Evolutionary conservation across 2,329 filamentous ascomycete genomes (phyloP).

Genomic region (Stenocarpella maydis): DNA sequence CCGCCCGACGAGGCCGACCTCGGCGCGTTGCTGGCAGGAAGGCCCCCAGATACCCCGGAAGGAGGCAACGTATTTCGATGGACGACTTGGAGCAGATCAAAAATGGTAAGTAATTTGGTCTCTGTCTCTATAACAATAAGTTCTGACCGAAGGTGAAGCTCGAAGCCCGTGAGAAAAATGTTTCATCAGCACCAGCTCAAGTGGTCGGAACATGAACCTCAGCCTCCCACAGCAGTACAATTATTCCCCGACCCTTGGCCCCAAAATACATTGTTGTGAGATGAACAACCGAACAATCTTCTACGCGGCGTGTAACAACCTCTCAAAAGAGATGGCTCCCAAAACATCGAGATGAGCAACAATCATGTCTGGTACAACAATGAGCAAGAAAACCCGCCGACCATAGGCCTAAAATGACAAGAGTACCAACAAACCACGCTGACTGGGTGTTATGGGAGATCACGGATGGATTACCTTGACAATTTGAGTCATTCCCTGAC

Average conservation of each 20-base stretch:
- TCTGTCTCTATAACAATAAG: conserved; percentile 1
- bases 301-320: conserved; percentile 27
- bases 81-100: background rate
- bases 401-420: conserved; percentile 5
- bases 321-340: conserved; percentile 33
- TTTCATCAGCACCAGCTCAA: background rate
- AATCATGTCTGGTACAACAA: conserved; percentile 26
- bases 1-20: conserved; percentile 21
- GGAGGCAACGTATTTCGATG: background rate
- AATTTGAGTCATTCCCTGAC: conserved; percentile 19
- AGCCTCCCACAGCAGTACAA: background rate
- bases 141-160: background rate
- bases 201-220: conserved; percentile 2
- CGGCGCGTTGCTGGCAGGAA: conserved; percentile 4
- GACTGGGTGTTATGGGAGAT: background rate
- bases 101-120: background rate
- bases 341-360: conserved; percentile 34
- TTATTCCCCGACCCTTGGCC: conserved; percentile 2
- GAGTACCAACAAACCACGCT: background rate
- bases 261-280: conserved; percentile 29
- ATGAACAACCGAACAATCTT: conserved; percentile 26
- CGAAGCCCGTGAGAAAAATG: background rate
- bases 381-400: conserved; percentile 23
- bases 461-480: conserved; percentile 17
- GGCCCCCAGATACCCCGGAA: background rate